Base-by-base conservation (phyloP, 2,329 filamentous ascomycete genomes). In the Aspergillus sp. region DNA sequence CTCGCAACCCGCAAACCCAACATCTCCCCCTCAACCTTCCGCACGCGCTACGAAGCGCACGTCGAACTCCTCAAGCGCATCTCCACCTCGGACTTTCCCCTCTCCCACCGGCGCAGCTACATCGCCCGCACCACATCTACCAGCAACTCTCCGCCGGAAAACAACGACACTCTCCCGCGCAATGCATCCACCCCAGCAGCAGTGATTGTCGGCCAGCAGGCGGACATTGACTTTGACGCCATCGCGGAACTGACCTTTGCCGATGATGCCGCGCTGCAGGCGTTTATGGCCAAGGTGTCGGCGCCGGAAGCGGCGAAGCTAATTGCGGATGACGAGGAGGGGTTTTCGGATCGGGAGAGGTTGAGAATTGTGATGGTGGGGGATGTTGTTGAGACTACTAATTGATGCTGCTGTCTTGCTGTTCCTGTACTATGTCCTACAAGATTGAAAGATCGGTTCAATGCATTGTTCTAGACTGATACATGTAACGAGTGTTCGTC, bases 251-350 rank as follows among this genome's bases (percentile, higher is more conserved):
- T 64, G 10, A 59, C 50, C 1, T 64, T 61, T 48, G 56, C 47
- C 10, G 57, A 62, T 13, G 54, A 59, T 30, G 49, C 49, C 36
- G 50, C 58, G 5, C 54, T 61, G 14, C 44, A 55, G n/a, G 52
- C 50, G 7, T 62, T 60, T 20, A 38, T 41, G 20, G 56, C 57
- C 1, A 61, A 56, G 32, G 17, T 59, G 3, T 50, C 52, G 24
- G 51, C 42, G 3, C 54, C 61, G 4, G 60, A 60, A 13, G 46
- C 42, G 16, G 56, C 53, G 7, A 52, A 54, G 11, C 51, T 55
- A 51, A 59, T 65, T 30, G 55, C 52, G 2, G 59, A 55, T 1
- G 61, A 63, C 16, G 61, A 63, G 53, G 60, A 63, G 49, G 43
- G 50, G 47, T 60, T 62, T 13, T 45, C 60, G 17, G 61, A 61